phyloP scores from a whole-genome alignment of 1,284 basidiomycete genomes.

The Apiotrichum sp. region DNA sequence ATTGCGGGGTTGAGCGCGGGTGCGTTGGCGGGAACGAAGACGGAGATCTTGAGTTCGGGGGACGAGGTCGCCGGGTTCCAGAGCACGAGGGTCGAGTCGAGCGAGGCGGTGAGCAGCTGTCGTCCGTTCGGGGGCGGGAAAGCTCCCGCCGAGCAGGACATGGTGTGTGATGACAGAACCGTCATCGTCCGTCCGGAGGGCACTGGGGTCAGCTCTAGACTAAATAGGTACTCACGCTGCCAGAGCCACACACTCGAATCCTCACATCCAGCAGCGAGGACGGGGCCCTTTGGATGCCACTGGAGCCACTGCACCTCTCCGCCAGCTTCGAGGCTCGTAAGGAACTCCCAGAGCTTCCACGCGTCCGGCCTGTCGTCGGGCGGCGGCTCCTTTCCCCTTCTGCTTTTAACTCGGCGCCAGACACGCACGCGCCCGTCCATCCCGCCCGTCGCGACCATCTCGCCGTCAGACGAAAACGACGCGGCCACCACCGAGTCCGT shows the following conservation, averaged over 20 bases:
- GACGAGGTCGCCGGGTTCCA: slow-evolving; percentile 74
- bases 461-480: slow-evolving; percentile 79
- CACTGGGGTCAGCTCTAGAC: slow-evolving; percentile 52
- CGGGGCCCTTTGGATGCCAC: slow-evolving; percentile 93
- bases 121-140: slow-evolving; percentile 63
- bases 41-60: slow-evolving; percentile 58
- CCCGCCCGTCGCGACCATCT: slow-evolving; percentile 90
- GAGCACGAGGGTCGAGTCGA: slow-evolving; percentile 74
- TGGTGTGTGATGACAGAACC: slow-evolving; percentile 86
- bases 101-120: slow-evolving; percentile 77
- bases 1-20: slow-evolving; percentile 50
- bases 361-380: slow-evolving; percentile 11
- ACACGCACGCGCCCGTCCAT: slow-evolving; percentile 94
- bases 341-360: slow-evolving; percentile 85
- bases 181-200: slow-evolving; percentile 92
- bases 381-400: slow-evolving; percentile 2
- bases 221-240: slow-evolving; percentile 59
- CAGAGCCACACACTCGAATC: slow-evolving; percentile 95
- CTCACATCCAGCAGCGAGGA: slow-evolving; percentile 85
- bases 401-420: slow-evolving; percentile 64
- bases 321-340: slow-evolving; percentile 85
- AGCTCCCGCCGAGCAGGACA: slow-evolving; percentile 75
- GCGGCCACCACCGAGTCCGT: slow-evolving; percentile 79
- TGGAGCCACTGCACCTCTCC: slow-evolving; percentile 92
- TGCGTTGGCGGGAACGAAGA: slow-evolving; percentile 54